Evolutionary conservation across 768 basidiomycete species (phyloP), one percentile per base, ranked within the genome.

Genomic region (Lactarius pseudohatsudake): DNA sequence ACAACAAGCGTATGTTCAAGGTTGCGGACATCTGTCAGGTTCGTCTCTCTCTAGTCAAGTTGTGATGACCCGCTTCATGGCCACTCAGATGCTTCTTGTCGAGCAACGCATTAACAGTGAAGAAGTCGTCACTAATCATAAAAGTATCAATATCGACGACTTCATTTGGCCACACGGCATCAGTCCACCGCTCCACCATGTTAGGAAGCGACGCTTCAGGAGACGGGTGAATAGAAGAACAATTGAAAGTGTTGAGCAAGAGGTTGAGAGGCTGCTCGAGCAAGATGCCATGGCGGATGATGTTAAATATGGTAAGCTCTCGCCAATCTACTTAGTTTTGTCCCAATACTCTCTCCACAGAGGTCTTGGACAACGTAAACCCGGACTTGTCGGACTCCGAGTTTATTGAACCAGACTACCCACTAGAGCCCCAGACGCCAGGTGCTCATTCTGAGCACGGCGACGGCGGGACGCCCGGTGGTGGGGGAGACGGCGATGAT

Each of bases 21-120:
- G 92, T 96, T 7, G 96, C 95, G 45, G 97, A 99, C 75, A 96
- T 99, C 78, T 96, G 92, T 79, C 96, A 97, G 86, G 94, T 94
- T 72, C 47, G 62, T 62, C 26, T 13, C 26, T n/a, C 43, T 53
- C 40, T 57, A 56, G 58, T 43, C 28, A 59, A 45, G 56, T 59
- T 64, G 38, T 64, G 43, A 47, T 64, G 76, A 47, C 30, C 66
- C 59, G 13, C n/a, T 38, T 15, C 26, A 54, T 32, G n/a, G 13
- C 15, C 47, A 11, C 65, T 53, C 64, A 97, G 94, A 98, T 98
- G 95, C 84, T 99, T 54, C 87, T 97, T 2, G 87, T 97, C 28
- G 92, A 89, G 67, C 82, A 92, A 69, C 85, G 85, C 57, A 79
- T 91, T 64, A 83, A 87, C 36, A 86, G 81, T 54, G 91, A 96